Conservation (phyloP, 192 early-diverging fungal genomes). For the Backusella macrospora region DNA sequence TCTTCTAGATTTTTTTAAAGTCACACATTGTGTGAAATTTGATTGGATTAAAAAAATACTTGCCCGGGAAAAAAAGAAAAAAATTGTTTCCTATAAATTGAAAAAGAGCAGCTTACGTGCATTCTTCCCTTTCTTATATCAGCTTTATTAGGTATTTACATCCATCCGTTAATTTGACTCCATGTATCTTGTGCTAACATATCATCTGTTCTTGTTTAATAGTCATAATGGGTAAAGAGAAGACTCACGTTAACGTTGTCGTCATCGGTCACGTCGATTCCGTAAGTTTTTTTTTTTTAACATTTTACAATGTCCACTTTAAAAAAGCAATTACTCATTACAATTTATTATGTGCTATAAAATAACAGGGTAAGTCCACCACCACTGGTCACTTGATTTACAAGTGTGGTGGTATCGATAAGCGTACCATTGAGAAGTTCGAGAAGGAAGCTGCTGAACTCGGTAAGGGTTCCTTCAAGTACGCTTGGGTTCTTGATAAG, state of each 20-base stretch:
- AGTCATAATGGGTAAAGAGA: constrained; percentile 67
- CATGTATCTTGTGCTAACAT: background rate
- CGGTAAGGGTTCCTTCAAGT: constrained; percentile 99
- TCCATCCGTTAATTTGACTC: background rate
- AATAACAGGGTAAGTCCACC: constrained; percentile 92
- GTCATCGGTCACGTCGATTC: constrained; percentile 99
- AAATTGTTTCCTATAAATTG: constrained; percentile 6
- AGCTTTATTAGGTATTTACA: background rate
- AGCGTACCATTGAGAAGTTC: constrained; percentile 99
- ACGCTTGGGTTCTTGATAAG: constrained; percentile 99
- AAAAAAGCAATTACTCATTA: background rate
- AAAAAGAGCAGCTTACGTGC: background rate
- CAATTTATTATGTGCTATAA: background rate
- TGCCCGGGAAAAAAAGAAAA: background rate
- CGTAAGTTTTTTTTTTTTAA: constrained; percentile 22
- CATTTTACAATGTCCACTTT: background rate
- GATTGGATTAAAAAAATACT: background rate
- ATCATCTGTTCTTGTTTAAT: background rate
- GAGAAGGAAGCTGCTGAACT: constrained; percentile 98
- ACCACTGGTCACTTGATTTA: constrained; percentile 99
- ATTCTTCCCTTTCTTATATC: constrained; percentile 3
- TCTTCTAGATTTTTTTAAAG: constrained; percentile 1
- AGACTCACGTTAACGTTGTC: constrained; percentile 91
- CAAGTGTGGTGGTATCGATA: constrained; percentile 99
- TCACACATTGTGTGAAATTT: background rate